These are phyloP conservation scores for Tetrapisispora iriomotensis DNA, from an alignment of 805 yeast species.

Conservation along the genomic window DNA sequence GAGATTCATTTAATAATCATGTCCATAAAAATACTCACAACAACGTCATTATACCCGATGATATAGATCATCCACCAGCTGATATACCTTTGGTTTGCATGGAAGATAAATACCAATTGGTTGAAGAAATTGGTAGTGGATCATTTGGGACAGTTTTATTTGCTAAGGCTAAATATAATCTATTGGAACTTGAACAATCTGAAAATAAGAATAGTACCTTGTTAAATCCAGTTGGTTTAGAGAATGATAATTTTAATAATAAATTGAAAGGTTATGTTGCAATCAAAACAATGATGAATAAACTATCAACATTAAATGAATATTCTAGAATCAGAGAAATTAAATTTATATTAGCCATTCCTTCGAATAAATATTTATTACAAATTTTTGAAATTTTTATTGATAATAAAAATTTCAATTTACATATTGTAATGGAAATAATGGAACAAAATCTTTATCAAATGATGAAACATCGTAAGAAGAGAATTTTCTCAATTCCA, in stretches of 20 bases:
- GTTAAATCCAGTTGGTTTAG: slow-evolving; percentile 30
- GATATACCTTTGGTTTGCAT: slow-evolving; percentile 37
- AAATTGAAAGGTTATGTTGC: slow-evolving; percentile 49
- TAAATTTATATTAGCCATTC: slow-evolving; percentile 53
- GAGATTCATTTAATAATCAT: no score
- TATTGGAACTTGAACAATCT: background rate
- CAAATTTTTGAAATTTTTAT: slow-evolving; percentile 72
- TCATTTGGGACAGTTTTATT: slow-evolving; percentile 65
- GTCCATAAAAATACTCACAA: background rate
- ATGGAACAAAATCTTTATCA: slow-evolving; percentile 78
- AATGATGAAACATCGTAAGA: slow-evolving; percentile 54
- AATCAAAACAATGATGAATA: slow-evolving; percentile 64
- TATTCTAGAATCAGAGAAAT: slow-evolving; percentile 56
- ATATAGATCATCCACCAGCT: slow-evolving; percentile 32
- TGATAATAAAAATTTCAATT: slow-evolving; percentile 46
- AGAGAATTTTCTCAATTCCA: slow-evolving; percentile 41
- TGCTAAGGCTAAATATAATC: slow-evolving; percentile 37
- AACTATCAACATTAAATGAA: slow-evolving; percentile 42
- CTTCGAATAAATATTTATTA: slow-evolving; percentile 62
- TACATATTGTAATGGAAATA: slow-evolving; percentile 82
- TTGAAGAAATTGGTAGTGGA: slow-evolving; percentile 58
- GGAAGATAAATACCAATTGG: slow-evolving; percentile 36
- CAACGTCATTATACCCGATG: slow-evolving; percentile 26
- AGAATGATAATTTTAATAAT: slow-evolving; percentile 26
- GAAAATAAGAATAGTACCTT: slow-evolving; percentile 32